Base-by-base conservation (phyloP, 768 basidiomycete genomes). In the Punctularia strigosozonata region DNA sequence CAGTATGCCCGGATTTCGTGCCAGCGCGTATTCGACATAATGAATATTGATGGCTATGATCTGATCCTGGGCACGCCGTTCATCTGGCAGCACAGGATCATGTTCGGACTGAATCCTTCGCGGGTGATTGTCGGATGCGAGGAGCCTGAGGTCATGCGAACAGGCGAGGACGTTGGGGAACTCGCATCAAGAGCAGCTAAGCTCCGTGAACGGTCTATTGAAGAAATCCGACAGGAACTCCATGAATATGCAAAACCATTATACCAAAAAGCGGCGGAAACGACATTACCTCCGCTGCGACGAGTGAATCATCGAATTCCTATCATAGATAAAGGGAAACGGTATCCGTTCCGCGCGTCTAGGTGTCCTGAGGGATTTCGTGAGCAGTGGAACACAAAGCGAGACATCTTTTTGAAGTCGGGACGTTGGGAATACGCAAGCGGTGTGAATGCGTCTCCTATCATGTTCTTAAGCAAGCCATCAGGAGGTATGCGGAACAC, bases 261-360 rank as follows among this genome's bases (percentile, higher is more conserved):
- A 2, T 50, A 48, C 24, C 37, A 21, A 6, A 43, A 51, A 13
- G 42, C 49, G 0, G 45, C 39, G 6, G 41, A 47, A 21, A 41
- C 54, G n/a, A 43, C 45, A 0, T 33, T 57, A n/a, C 56, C 54
- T 0, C 55, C 55, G 3, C 32, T 58, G 4, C 19, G 61, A 0
- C 55, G 33, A 0, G 59, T 66, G 18, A 66, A 64, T 38, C 59
- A 66, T 45, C 31, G 30, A 1, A 66, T 66, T 4, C 58, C 58
- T 0, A 23, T 64, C 1, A 56, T 55, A 17, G 59, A 64, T 30
- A 47, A 52, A 25, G 34, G 25, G 3, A 54, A 55, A 35, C 36
- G 52, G 0, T 64, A 66, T 36, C 44, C 45, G 0, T 69, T 62
- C 63, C 44, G 52, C 5, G 55, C 54, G 1, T 55, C 44, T 2